These are phyloP conservation scores for Colletotrichum karsti DNA, from an alignment of 2,329 filamentous ascomycete genomes.

Conservation along the genomic window DNA sequence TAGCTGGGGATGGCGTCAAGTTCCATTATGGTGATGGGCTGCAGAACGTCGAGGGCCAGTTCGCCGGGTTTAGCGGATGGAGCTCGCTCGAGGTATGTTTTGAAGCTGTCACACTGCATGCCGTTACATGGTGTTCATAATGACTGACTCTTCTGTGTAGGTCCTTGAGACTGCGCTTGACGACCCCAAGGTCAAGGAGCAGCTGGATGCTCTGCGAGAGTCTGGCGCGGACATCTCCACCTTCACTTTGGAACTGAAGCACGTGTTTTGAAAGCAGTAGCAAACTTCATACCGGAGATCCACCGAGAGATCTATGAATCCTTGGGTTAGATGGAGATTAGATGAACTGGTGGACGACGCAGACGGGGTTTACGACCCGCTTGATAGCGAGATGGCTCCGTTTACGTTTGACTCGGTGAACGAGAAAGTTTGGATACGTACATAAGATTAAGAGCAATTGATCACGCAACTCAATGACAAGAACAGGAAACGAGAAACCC, in stretches of 20 bases:
- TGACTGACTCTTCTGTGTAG: not conserved
- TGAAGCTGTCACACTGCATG: not conserved
- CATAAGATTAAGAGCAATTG: too few relatives aligned
- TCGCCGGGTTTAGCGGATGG: conserved; percentile 13
- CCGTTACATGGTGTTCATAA: not conserved
- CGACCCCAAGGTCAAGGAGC: not conserved
- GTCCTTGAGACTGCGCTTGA: not conserved
- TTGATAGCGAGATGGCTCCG: too few relatives aligned
- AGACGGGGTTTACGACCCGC: too few relatives aligned
- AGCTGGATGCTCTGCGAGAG: not conserved
- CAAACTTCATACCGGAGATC: too few relatives aligned
- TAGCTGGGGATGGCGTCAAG: not conserved
- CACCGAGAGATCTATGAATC: too few relatives aligned
- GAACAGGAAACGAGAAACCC: too few relatives aligned
- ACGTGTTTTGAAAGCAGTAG: not conserved
- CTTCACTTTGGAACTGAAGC: conserved; percentile 5
- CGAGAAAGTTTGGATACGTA: too few relatives aligned
- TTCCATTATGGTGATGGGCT: not conserved
- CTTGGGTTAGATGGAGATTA: too few relatives aligned
- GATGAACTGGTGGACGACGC: too few relatives aligned
- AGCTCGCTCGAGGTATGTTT: not conserved
- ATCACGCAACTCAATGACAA: too few relatives aligned
- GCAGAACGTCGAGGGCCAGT: not conserved
- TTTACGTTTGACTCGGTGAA: too few relatives aligned
- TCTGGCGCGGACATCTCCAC: not conserved